Conservation (phyloP, 2,329 filamentous ascomycete genomes). For the Aspergillus transmontanensis region DNA sequence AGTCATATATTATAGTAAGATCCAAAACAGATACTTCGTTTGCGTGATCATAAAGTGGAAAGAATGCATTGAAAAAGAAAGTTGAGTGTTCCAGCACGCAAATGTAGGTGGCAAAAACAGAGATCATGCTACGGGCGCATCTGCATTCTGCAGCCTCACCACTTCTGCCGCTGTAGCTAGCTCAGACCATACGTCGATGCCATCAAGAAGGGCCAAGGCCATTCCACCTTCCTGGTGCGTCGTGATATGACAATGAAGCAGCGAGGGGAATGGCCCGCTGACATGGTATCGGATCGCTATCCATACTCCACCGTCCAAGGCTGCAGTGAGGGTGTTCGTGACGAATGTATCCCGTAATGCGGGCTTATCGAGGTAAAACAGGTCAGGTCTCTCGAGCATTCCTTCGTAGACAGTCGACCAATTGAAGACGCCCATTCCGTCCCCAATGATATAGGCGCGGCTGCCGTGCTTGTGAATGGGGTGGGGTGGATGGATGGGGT, state of each 20-base stretch:
- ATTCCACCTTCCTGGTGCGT: constrained; percentile 3
- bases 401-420: constrained; percentile 1
- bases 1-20: not conserved
- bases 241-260: constrained; percentile 1
- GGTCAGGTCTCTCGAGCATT: not conserved
- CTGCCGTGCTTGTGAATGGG: constrained; percentile 3
- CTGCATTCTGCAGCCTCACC: not conserved
- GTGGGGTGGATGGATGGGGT: constrained; percentile 1
- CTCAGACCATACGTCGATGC: not conserved
- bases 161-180: not conserved
- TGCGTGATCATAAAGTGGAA: not conserved
- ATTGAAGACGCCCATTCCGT: constrained; percentile 1
- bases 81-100: not conserved
- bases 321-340: not conserved
- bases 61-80: not conserved
- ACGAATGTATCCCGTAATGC: not conserved
- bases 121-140: not conserved
- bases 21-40: not conserved
- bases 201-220: constrained; percentile 1
- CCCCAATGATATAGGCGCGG: not conserved
- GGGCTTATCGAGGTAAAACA: constrained; percentile 1
- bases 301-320: not conserved
- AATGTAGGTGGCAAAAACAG: not conserved
- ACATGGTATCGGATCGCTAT: not conserved
- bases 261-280: not conserved